Base-by-base conservation (phyloP, 129 eudicot species). In the Mikania micrantha region DNA sequence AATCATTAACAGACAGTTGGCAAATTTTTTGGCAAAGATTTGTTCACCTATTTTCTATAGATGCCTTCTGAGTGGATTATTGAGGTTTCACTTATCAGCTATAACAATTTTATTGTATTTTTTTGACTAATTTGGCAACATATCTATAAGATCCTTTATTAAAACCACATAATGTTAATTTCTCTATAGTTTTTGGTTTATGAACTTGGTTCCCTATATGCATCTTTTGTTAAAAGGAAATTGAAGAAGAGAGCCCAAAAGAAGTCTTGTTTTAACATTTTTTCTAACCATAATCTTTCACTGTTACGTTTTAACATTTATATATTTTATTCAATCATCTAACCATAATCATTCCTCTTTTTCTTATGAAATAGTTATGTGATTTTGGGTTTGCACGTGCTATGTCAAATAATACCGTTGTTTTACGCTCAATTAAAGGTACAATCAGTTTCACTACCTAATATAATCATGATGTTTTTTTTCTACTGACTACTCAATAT, bases 361-460 rank as follows among this genome's bases (percentile, higher is more conserved):
- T 34, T 25, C 42, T 53, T 68, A 50, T 74, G 61, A 20, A 27
- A 64, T 85, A 94, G 99, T 95, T 94, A 15, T 94, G 99, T 82
- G 99, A 94, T 83, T 94, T 94, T 83, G 99, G 99, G 35, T 94
- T 94, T 83, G 99, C 99, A 47, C 90, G 99, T 36, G 97, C 99
- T 40, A 94, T 94, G 99, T 94, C 99, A 31, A 83, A 95, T 66
- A 94, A 94, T 81, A 94, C 99, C 10, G 97, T 94, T 54, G 99
- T 90, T 66, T 72, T 94, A 71, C 82, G 99, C 35, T 94, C 99
- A 59, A 94, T 94, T 75, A 94, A 94, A 94, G 99, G 99, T 83
- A 39, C 70, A 58, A 12, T 32, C 59, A 52, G 36, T 13, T 31
- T 71, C 9, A 21, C 24, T 48, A 58, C 65, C 64, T 36, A 38